Percentiles rank a stretch among this genome's conserved stretches.
These are phyloP conservation scores for Russula abietina DNA, from an alignment of 768 basidiomycete species.

Conservation along the genomic window DNA sequence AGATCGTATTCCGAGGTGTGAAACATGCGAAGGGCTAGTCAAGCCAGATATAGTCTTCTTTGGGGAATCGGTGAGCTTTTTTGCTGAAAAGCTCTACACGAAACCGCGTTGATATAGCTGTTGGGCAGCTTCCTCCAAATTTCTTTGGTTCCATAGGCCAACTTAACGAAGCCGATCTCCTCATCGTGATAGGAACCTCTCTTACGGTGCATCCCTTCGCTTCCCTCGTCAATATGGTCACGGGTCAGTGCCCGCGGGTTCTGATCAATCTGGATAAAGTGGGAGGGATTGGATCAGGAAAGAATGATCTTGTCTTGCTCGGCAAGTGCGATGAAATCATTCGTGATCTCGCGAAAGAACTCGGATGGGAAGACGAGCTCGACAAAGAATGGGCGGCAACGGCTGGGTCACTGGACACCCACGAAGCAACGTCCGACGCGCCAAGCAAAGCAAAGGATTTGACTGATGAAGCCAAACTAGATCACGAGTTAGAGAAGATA, in stretches of 20 bases:
- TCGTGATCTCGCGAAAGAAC: conserved; percentile 20
- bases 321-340: conserved; percentile 25
- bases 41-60: conserved; percentile 97
- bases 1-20: conserved; percentile 66
- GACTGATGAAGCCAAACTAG: not conserved
- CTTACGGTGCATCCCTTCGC: conserved; percentile 26
- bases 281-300: conserved; percentile 15
- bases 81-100: not conserved
- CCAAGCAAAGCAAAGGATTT: not conserved
- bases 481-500: conserved; percentile 16
- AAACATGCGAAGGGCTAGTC: conserved; percentile 62
- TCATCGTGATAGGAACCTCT: conserved; percentile 25
- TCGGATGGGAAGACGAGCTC: conserved; percentile 25
- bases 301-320: conserved; percentile 22
- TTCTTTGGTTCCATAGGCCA: conserved; percentile 56
- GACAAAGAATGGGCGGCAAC: conserved; percentile 19
- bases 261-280: conserved; percentile 24
- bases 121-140: conserved; percentile 56
- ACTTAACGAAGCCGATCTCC: conserved; percentile 65
- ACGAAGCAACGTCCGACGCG: not conserved
- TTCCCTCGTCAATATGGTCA: conserved; percentile 16
- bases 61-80: conserved; percentile 60
- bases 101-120: not conserved
- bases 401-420: conserved; percentile 1
- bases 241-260: conserved; percentile 19